Conservation (phyloP, 495 filamentous ascomycete species). For the Haplographium delicatum region DNA sequence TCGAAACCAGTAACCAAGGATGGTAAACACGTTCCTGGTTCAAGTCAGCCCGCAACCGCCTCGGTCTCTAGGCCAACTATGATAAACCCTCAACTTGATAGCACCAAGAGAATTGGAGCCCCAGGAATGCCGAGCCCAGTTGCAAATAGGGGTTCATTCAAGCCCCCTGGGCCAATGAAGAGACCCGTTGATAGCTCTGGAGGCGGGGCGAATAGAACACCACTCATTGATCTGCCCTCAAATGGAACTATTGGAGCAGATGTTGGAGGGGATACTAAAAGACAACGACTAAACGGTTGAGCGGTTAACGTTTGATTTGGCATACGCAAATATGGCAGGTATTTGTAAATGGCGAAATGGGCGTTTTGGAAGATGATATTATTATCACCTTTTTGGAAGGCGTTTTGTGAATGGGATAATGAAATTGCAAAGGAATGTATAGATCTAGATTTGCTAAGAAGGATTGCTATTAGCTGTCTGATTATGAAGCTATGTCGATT, state of each 20-base stretch:
- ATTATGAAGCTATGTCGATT: too few species aligned
- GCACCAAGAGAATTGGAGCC: conserved; percentile 67
- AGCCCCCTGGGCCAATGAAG: conserved; percentile 57
- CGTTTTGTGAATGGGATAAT: conserved; percentile 7
- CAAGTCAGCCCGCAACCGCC: conserved; percentile 26
- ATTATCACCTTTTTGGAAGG: conserved; percentile 13
- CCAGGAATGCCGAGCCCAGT: conserved; percentile 55
- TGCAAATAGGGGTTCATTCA: conserved; percentile 53
- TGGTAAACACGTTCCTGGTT: conserved; percentile 24
- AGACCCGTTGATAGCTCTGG: conserved; percentile 29
- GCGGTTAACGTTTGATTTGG: neutral
- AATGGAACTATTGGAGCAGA: conserved; percentile 19
- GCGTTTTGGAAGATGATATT: conserved; percentile 3
- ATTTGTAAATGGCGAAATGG: neutral
- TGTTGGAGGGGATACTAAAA: conserved; percentile 22
- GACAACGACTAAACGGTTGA: conserved; percentile 21
- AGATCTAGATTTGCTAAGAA: too few species aligned
- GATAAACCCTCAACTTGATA: conserved; percentile 65
- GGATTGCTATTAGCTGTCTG: too few species aligned
- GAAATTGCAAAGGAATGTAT: too few species aligned
- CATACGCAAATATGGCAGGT: neutral
- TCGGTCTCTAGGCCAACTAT: conserved; percentile 29
- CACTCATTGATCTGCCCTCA: conserved; percentile 22
- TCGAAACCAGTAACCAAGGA: conserved; percentile 23
- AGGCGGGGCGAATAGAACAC: conserved; percentile 8